A percentile compares a stretch with the other conserved stretches of the same genome.
Evolutionary conservation across 2,329 filamentous ascomycete species (phyloP).

Genomic region (Onygenales sp.): DNA sequence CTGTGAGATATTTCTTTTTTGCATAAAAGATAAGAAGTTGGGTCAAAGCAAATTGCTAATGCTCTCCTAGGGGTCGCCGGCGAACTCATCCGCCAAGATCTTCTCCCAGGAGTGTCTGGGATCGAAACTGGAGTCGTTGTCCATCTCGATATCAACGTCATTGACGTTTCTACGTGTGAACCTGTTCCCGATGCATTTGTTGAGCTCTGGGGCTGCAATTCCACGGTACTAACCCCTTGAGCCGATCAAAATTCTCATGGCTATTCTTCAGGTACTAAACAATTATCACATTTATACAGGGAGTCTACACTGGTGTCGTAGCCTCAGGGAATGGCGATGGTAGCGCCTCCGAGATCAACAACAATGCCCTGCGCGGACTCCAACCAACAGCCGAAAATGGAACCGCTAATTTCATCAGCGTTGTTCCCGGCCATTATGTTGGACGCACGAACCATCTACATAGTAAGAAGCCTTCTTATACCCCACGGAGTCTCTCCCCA

Average conservation of each 20-base stretch:
- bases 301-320: slow-evolving; percentile 30
- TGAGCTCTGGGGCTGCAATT: slow-evolving; percentile 32
- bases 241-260: background rate
- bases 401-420: background rate
- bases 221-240: slow-evolving; percentile 18
- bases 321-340: slow-evolving; percentile 28
- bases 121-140: slow-evolving; percentile 28
- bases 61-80: slow-evolving; percentile 32
- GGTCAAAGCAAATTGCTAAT: slow-evolving; percentile 14
- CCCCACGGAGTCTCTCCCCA: background rate
- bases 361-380: slow-evolving; percentile 1
- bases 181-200: slow-evolving; percentile 24
- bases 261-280: background rate
- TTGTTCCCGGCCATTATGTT: slow-evolving; percentile 4
- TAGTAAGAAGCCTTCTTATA: background rate
- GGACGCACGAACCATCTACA: slow-evolving; percentile 4
- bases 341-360: slow-evolving; percentile 27
- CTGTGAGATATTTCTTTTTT: background rate
- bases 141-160: slow-evolving; percentile 30
- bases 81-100: slow-evolving; percentile 27
- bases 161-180: slow-evolving; percentile 31
- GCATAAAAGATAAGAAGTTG: background rate
- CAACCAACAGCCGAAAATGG: slow-evolving; percentile 3
- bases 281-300: slow-evolving; percentile 12
- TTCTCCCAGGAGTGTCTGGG: slow-evolving; percentile 18